Evolutionary conservation across 257 asterid species (phyloP), one percentile per base, ranked within the genome.

Genomic region (Voacanga thouarsii): DNA sequence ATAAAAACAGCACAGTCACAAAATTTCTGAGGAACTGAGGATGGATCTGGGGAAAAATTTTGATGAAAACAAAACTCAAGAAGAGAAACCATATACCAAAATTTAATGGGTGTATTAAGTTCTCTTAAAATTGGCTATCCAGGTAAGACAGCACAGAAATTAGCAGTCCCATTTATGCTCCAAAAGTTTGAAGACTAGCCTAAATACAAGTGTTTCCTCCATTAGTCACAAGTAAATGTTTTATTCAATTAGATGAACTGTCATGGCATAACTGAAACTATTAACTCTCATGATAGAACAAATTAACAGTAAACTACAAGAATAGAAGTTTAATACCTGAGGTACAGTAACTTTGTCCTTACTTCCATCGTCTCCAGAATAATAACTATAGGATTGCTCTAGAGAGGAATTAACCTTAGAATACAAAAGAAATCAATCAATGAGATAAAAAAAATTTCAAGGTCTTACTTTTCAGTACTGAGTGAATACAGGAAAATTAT

Each of bases 341-440:
- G 71, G 60, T 82, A 50, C 77, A 23, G 37, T 12, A 9, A 15
- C 18, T 9, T 10, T 69, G 77, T 85, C 86, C 87, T 81, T 82
- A 80, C 82, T 84, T 66, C 91, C 94, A 23, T 87, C 89, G 71
- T 89, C 82, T 84, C 96, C 97, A 73, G 87, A 82, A 80, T 93
- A 93, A 70, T 93, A 96, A 82, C 84, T 89, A 84, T 90, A 96
- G 43, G 97, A 92, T 83, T 96, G 98, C 86, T 87, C 97, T 56
- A 96, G 57, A 69, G 97, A 78, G 51, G 90, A 78, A 68, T 87
- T 89, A 74, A 92, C 91, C 99, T 96, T 83, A 85, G 82, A 63
- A 41, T 49, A 65, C 51, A 77, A 67, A 80, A 71, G 44, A 82
- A 47, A 78, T 28, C n/a, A 45, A 19, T 49, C 5, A 19, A 50